Evolutionary conservation across 495 filamentous ascomycete genomes (phyloP).

Genomic region (Aspergillus saccharolyticus): DNA sequence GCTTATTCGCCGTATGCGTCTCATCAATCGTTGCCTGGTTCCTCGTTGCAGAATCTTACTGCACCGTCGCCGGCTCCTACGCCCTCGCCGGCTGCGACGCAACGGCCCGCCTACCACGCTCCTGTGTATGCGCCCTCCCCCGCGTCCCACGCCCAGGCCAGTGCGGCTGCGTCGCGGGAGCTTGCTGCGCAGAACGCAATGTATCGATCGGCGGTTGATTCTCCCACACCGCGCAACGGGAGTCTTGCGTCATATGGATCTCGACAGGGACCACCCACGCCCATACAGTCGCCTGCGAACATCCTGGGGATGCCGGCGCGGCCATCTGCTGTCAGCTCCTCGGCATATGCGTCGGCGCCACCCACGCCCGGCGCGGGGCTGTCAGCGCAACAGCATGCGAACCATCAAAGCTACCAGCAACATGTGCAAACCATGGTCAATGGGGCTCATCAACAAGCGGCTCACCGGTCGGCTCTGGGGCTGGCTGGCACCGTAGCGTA

Average conservation of each 20-base stretch:
- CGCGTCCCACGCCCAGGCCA: slow-evolving; percentile 21
- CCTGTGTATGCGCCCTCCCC: slow-evolving; percentile 31
- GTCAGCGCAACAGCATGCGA: slow-evolving; percentile 19
- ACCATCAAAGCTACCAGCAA: slow-evolving; percentile 35
- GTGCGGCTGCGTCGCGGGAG: slow-evolving; percentile 29
- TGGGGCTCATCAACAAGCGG: slow-evolving; percentile 32
- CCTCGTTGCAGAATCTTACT: slow-evolving; percentile 24
- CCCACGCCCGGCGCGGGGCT: slow-evolving; percentile 22
- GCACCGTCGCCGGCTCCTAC: slow-evolving; percentile 39
- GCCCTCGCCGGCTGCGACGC: slow-evolving; percentile 33
- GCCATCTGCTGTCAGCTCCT: slow-evolving; percentile 19
- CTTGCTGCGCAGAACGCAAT: slow-evolving; percentile 24
- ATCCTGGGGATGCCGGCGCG: slow-evolving; percentile 31
- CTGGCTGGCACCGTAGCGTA: slow-evolving; percentile 29
- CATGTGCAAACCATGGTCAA: slow-evolving; percentile 40
- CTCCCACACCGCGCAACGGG: slow-evolving; percentile 32
- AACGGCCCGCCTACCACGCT: slow-evolving; percentile 32
- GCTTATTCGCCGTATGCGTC: slow-evolving; percentile 30
- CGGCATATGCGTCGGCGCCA: slow-evolving; percentile 25
- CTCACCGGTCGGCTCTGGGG: slow-evolving; percentile 32
- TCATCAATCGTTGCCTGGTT: slow-evolving; percentile 23
- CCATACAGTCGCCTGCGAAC: slow-evolving; percentile 30
- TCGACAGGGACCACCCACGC: slow-evolving; percentile 31
- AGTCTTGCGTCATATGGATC: slow-evolving; percentile 27
- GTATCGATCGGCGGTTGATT: slow-evolving; percentile 28